These are phyloP conservation scores for Xylaria arbuscula DNA, from an alignment of 2,329 filamentous ascomycete genomes.

Conservation along the genomic window DNA sequence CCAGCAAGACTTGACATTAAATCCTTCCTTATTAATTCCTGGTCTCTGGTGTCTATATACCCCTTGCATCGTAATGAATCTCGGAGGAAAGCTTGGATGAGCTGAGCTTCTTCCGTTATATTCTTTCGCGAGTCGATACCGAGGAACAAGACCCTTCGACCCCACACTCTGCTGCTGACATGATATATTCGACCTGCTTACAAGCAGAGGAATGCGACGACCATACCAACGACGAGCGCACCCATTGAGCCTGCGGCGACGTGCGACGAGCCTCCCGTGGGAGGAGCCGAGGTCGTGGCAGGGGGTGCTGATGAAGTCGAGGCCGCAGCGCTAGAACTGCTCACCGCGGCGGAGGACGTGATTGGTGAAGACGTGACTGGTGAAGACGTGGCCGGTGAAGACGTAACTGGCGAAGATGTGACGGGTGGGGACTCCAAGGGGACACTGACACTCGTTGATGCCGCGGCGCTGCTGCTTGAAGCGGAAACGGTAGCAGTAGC, in stretches of 20 bases:
- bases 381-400: background rate
- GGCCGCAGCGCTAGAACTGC: conserved; percentile 35
- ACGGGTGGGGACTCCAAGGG: conserved; percentile 33
- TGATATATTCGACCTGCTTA: conserved; percentile 43
- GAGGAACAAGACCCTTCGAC: background rate
- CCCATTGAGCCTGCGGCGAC: conserved; percentile 50
- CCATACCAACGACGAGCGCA: conserved; percentile 51
- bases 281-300: conserved; percentile 44
- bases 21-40: conserved; percentile 24
- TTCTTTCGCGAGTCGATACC: background rate
- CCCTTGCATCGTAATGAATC: conserved; percentile 1
- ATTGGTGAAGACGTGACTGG: conserved; percentile 28
- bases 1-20: conserved; percentile 17
- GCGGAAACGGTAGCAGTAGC: conserved; percentile 11
- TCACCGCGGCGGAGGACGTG: conserved; percentile 23
- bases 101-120: conserved; percentile 1
- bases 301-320: conserved; percentile 36
- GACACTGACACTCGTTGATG: conserved; percentile 34
- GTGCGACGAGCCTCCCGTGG: conserved; percentile 48
- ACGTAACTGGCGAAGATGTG: conserved; percentile 7
- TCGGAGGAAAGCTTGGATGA: background rate
- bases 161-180: background rate
- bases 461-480: conserved; percentile 1
- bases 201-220: conserved; percentile 52
- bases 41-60: background rate